phyloP scores from a whole-genome alignment of 2,329 filamentous ascomycete genomes.

The Paramyrothecium sp. region DNA sequence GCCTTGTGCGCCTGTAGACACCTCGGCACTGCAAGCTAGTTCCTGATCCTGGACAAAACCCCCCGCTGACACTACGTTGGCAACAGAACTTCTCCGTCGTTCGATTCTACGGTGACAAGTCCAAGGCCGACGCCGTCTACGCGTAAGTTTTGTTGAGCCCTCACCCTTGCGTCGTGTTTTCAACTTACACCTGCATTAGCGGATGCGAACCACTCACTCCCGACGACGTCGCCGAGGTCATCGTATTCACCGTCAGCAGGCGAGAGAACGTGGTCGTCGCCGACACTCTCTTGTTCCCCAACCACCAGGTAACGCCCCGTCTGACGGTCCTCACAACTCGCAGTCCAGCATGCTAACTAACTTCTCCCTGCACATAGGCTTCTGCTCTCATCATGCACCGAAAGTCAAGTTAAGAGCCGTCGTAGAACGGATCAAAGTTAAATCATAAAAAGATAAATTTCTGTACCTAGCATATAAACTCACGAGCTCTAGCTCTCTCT shows the following conservation, averaged over 20 bases:
- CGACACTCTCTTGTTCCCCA: conserved; percentile 83
- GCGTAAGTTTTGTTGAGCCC: conserved; percentile 53
- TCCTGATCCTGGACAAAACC: too few species aligned
- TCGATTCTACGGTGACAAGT: conserved; percentile 83
- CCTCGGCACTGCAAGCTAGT: too few species aligned
- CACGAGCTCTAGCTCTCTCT: not conserved
- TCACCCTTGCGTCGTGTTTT: not conserved
- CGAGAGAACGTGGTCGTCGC: conserved; percentile 90
- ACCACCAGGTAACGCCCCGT: conserved; percentile 67
- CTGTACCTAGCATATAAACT: not conserved
- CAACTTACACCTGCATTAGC: conserved; percentile 32
- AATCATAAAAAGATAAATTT: conserved; percentile 5
- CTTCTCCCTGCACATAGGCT: conserved; percentile 16
- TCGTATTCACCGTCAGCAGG: conserved; percentile 81
- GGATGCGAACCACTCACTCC: conserved; percentile 81
- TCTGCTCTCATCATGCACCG: conserved; percentile 30
- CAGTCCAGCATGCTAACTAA: not conserved
- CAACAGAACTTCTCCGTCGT: conserved; percentile 80
- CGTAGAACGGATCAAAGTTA: conserved; percentile 4
- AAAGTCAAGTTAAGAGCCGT: conserved; percentile 10
- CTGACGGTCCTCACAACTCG: too few species aligned
- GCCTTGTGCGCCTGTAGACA: not conserved
- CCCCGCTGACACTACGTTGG: too few species aligned
- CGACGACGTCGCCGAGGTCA: conserved; percentile 86
- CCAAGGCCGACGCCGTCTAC: conserved; percentile 88